Conservation (phyloP, 2,329 filamentous ascomycete genomes). For the Paraphoma chrysanthemicola region DNA sequence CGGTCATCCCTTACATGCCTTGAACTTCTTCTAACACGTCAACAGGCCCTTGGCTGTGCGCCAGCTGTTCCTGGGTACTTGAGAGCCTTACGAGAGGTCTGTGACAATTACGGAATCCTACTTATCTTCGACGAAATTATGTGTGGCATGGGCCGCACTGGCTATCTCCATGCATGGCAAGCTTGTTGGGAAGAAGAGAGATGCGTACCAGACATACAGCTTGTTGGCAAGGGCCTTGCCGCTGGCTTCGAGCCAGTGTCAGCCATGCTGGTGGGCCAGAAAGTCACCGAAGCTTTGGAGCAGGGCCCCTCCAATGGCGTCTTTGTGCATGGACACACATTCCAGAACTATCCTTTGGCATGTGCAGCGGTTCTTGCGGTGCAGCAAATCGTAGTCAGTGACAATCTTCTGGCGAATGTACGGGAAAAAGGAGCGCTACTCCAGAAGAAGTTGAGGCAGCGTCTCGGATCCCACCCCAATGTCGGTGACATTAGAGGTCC, state of each 20-base stretch:
- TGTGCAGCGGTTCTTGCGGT: constrained; percentile 70
- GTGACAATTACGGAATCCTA: constrained; percentile 73
- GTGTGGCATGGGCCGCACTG: constrained; percentile 69
- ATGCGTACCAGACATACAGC: constrained; percentile 69
- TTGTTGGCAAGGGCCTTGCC: constrained; percentile 70
- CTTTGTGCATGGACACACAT: constrained; percentile 69
- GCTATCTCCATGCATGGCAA: constrained; percentile 68
- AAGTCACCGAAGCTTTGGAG: constrained; percentile 59
- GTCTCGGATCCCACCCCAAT: constrained; percentile 54
- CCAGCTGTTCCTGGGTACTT: constrained; percentile 73
- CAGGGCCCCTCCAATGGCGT: constrained; percentile 48
- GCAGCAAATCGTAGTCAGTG: constrained; percentile 63
- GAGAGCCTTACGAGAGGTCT: constrained; percentile 70
- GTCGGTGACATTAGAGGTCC: constrained; percentile 68
- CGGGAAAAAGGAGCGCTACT: constrained; percentile 60
- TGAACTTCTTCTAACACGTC: not conserved
- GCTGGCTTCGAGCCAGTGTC: constrained; percentile 70
- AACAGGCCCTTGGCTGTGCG: constrained; percentile 71
- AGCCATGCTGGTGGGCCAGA: constrained; percentile 62
- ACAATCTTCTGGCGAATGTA: constrained; percentile 67
- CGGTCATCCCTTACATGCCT: not conserved
- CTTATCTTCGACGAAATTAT: constrained; percentile 84
- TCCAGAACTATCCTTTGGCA: constrained; percentile 66
- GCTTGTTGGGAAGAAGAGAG: constrained; percentile 51
- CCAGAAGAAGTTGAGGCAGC: constrained; percentile 51